Evolutionary conservation across 2,329 filamentous ascomycete genomes (phyloP).

Genomic region (Cordyceps tenuipes): DNA sequence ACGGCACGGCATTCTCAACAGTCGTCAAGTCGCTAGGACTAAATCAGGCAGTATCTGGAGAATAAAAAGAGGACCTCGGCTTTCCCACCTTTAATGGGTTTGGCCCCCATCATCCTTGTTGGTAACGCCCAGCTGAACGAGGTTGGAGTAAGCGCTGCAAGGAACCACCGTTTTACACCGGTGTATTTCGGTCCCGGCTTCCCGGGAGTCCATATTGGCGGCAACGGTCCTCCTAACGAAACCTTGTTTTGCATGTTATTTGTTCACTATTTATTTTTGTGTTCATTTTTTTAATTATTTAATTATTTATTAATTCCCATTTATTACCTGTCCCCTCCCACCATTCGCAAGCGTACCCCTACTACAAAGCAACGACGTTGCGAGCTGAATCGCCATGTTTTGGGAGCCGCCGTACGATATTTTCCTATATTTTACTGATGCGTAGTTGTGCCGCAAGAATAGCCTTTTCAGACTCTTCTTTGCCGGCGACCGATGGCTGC

Average conservation of each 20-base stretch:
- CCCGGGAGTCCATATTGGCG: neutral
- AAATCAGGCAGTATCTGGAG: constrained; percentile 10
- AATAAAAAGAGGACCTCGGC: neutral
- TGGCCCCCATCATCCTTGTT: neutral
- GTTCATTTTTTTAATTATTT: neutral
- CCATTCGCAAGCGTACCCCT: neutral
- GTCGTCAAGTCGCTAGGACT: neutral
- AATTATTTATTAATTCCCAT: no score
- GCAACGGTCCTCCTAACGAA: constrained; percentile 2
- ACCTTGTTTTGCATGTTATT: constrained; percentile 1
- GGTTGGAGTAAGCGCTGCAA: constrained; percentile 7
- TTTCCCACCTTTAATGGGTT: constrained; percentile 3
- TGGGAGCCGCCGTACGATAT: neutral
- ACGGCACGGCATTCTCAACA: constrained; percentile 2
- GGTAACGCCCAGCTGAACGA: constrained; percentile 1
- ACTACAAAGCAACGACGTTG: neutral
- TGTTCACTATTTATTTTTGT: neutral
- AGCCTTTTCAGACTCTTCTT: neutral
- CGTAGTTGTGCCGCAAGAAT: neutral
- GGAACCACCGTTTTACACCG: constrained; percentile 7
- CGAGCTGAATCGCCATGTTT: neutral
- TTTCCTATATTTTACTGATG: neutral
- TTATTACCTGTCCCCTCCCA: neutral
- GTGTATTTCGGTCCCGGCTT: constrained; percentile 9
- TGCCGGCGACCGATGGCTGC: neutral